Evolutionary conservation across 2,329 filamentous ascomycete species (phyloP).

Genomic region (Colletotrichum sp.): DNA sequence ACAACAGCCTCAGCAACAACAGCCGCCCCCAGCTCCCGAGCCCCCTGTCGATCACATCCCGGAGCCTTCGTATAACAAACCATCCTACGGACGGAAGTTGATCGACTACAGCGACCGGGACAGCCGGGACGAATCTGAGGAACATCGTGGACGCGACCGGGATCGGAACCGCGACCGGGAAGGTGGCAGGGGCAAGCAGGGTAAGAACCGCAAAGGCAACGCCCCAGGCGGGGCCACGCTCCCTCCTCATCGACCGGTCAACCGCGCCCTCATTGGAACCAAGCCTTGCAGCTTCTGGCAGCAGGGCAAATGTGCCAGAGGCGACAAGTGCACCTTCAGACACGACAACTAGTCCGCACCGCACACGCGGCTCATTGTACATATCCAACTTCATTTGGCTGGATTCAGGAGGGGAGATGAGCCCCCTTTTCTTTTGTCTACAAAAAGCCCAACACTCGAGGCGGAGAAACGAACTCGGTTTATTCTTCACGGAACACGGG

Average conservation of each 20-base stretch:
- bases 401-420: neutral
- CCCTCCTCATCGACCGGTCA: conserved; percentile 47
- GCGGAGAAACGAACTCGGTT: neutral
- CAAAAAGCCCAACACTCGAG: neutral
- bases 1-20: conserved; percentile 22
- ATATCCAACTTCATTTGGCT: neutral
- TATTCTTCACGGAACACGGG: neutral
- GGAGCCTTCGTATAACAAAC: conserved; percentile 20
- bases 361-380: neutral
- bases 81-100: conserved; percentile 20
- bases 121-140: conserved; percentile 15
- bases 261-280: conserved; percentile 65
- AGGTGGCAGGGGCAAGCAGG: conserved; percentile 34
- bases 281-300: conserved; percentile 74
- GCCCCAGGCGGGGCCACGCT: conserved; percentile 30
- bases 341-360: conserved; percentile 51
- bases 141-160: conserved; percentile 25
- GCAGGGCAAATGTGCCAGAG: conserved; percentile 74
- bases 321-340: conserved; percentile 75
- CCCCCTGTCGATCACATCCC: conserved; percentile 15
- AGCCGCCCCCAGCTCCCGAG: conserved; percentile 5
- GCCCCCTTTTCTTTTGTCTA: neutral
- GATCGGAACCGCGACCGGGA: conserved; percentile 33
- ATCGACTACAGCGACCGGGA: conserved; percentile 16
- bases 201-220: conserved; percentile 41